phyloP scores from a whole-genome alignment of 2,329 filamentous ascomycete species.

The Phaeosphaeria sp. region DNA sequence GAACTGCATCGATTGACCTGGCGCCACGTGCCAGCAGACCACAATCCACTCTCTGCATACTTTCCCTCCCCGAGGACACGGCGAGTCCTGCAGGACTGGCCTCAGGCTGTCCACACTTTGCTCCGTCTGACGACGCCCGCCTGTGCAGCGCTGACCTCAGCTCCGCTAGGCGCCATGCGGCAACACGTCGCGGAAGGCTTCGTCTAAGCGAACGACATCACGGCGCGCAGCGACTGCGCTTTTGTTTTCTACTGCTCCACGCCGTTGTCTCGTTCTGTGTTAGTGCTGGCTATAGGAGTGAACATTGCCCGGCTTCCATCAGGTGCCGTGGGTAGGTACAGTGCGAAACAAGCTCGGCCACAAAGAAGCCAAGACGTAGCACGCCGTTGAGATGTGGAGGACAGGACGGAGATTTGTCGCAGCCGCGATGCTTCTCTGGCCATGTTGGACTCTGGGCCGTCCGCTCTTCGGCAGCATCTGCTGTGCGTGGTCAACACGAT shows the following conservation, averaged over 20 bases:
- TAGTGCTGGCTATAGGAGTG: not conserved
- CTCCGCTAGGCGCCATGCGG: conserved; percentile 9
- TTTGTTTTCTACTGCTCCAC: not conserved
- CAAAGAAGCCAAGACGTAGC: not conserved
- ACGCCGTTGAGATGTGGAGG: not conserved
- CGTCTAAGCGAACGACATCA: conserved; percentile 7
- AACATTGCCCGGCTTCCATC: not conserved
- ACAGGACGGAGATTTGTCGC: not conserved
- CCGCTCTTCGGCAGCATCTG: not conserved
- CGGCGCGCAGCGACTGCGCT: not conserved
- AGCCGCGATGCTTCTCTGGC: not conserved
- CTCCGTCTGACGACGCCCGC: conserved; percentile 9
- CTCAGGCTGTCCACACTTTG: conserved; percentile 1
- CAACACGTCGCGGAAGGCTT: conserved; percentile 9
- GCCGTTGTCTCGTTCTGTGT: not conserved
- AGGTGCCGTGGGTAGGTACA: no score
- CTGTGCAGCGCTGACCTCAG: conserved; percentile 1
- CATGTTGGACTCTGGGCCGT: not conserved
- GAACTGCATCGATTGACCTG: not conserved
- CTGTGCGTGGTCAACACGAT: not conserved
- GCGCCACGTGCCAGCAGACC: conserved; percentile 11
- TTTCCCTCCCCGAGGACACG: not conserved
- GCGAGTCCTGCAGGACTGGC: conserved; percentile 6
- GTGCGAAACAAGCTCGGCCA: not conserved
- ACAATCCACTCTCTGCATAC: not conserved